Evolutionary conservation across 305 asterid genomes (phyloP), one percentile per base, ranked within the genome.

Genomic region (Caryopteris hybrid): DNA sequence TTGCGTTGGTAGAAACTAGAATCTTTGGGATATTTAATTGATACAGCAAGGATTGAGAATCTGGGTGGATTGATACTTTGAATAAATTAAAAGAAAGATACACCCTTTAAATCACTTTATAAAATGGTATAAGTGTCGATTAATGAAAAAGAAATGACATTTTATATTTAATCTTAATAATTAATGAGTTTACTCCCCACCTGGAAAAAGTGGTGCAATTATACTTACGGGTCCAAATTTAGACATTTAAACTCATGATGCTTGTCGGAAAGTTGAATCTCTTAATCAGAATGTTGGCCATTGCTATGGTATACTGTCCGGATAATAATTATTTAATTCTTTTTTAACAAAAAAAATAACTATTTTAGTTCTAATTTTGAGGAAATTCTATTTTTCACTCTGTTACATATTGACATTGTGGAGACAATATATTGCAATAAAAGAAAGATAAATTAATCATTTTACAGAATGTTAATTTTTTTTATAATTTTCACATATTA

Each of bases 231-330:
- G 60, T 38, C 29, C 59, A 22, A 68, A n/a, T 57, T 63, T 64
- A 8, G 73, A 23, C 51, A 23, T 47, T 41, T 50, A 18, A 45
- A 76, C 41, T 61, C 64, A 74, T 54, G 73, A 71, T 66, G 41
- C 61, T 56, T 70, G 75, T 74, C 68, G 74, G 75, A 41, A 34
- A 42, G 11, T 29, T 29, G 69, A 38, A 42, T 10, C 42, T 71
- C 46, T 5, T 61, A 75, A 73, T 76, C 61, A 69, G 50, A 66
- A 46, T 66, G 75, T 66, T 76, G 33, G 70, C 68, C 58, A 64
- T 58, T 56, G 61, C 18, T 16, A 43, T 17, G 53, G 5, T 14
- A 51, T 54, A 41, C 6, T 27, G 20, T 17, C 12, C 21, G 17
- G 5, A n/a, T n/a, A n/a, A n/a, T n/a, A n/a, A n/a, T n/a, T n/a